Base-by-base conservation (phyloP, 1,139 yeast genomes). In the Petasospora fabianii region DNA sequence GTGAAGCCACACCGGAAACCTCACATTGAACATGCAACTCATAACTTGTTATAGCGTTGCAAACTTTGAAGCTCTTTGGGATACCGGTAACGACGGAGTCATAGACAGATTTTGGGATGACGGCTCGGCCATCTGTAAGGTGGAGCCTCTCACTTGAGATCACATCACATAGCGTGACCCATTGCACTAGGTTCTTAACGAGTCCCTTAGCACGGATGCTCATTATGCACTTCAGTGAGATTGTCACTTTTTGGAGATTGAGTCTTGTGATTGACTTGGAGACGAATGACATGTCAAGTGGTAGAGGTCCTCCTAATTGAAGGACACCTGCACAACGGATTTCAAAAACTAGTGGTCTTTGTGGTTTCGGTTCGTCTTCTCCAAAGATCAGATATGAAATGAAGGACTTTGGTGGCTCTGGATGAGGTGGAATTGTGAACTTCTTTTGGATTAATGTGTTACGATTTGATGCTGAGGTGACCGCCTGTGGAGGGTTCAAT, bases 321-420 rank as follows among this genome's bases (percentile, higher is more conserved):
- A 41, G 26, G 3, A 41, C 35, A 3, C 44, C 44, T 1, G 34
- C 11, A 14, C 34, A 30, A 4, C 41, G 34, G 18, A 41, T 18
- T 28, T 41, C 44, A 9, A 41, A 11, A 3, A 34, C 6, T 2
- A 34, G 19, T 1, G 34, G 37, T 7, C 36, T 15, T 3, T 37
- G 37, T 2, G 44, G 39, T 9, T 24, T 21, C 4, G 34, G 32
- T 10, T 33, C 34, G 5, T 36, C 41, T 12, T 30, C 40, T 6
- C 40, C 38, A 24, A 30, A 29, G 4, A 41, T 12, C 19, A 41
- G 19, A 2, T 33, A 29, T 13, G 38, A 27, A 3, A 41, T 17
- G 31, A 41, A 34, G 2, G 41, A 37, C 24, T 37, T 37, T 18
- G 36, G 41, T 6, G 44, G 44, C 27, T 28, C 31, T 12, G 34